Percentiles rank a stretch among this genome's conserved stretches.
Evolutionary conservation across 441 rosid species (phyloP).

Genomic region (Manihot esculenta): DNA sequence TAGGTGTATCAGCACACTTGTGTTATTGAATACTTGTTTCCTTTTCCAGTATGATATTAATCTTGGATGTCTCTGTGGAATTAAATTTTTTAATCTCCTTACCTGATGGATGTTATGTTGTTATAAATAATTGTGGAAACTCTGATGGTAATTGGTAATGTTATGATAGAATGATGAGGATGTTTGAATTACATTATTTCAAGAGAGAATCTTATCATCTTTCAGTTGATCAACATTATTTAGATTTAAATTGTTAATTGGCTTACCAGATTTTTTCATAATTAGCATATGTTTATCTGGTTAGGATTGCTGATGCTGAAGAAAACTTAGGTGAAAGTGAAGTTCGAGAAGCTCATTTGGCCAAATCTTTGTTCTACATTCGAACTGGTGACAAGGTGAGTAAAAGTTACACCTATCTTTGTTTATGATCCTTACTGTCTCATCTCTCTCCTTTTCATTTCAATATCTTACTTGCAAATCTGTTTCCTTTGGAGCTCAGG

Average conservation of each 20-base stretch:
- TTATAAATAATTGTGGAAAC: not conserved
- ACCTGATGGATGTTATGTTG: not conserved
- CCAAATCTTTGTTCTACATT: slow-evolving; percentile 85
- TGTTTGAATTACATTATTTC: not conserved
- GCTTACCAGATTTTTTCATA: not conserved
- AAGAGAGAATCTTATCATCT: not conserved
- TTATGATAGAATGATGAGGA: slow-evolving; percentile 14
- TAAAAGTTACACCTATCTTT: slow-evolving; percentile 1
- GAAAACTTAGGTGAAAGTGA: slow-evolving; percentile 98
- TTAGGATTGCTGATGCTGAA: slow-evolving; percentile 96
- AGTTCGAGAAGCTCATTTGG: slow-evolving; percentile 98
- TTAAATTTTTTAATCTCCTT: not conserved
- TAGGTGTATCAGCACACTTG: not conserved
- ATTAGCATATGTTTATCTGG: not conserved
- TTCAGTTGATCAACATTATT: not conserved
- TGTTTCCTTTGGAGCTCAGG: slow-evolving; percentile 43
- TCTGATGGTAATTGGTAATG: not conserved
- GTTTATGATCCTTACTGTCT: slow-evolving; percentile 2
- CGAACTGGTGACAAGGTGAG: slow-evolving; percentile 89
- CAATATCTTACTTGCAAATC: slow-evolving; percentile 13
- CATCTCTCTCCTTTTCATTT: slow-evolving; percentile 15
- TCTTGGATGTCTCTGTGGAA: not conserved
- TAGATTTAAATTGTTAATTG: not conserved
- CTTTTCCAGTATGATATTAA: not conserved
- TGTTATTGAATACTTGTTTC: not conserved